Base-by-base conservation (phyloP, 2,329 filamentous ascomycete genomes). In the Parascedosporium putredinis region DNA sequence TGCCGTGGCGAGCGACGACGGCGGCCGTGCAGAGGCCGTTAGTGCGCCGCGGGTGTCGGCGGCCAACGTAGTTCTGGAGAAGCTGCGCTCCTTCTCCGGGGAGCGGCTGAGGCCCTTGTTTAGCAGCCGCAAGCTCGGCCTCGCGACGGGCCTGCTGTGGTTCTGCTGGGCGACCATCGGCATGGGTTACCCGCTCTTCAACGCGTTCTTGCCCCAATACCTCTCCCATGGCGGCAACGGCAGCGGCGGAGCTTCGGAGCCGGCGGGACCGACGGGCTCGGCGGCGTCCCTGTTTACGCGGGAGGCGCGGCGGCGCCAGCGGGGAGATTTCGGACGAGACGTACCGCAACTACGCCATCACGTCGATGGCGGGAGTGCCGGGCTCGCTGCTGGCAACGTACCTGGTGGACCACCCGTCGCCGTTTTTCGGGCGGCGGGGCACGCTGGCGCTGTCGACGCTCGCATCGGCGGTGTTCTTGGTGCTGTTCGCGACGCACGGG, bases 191-290 rank as follows among this genome's bases (percentile, higher is more conserved):
- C 88, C 87, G 1, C 76, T 95, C 2, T 95, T 91, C 75, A 93
- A 93, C 64, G 84, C 86, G 48, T 94, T 94, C 67, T 74, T 95
- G n/a, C 88, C 88, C 0, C 86, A 93, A 57, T 93, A 93, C 60
- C 78, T 94, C 52, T 78, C 81, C 22, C 76, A 80, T 50, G 75
- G 78, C 23, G 66, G 66, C 29, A 70, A 55, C 12, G 7, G 27
- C 12, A 31, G 27, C 27, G n/a, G n/a, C n/a, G n/a, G n/a, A n/a
- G n/a, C n/a, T n/a, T n/a, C n/a, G n/a, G n/a, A n/a, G n/a, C n/a
- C n/a, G n/a, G n/a, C n/a, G n/a, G n/a, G n/a, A n/a, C n/a, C n/a
- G n/a, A n/a, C n/a, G n/a, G n/a, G n/a, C n/a, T n/a, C n/a, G n/a
- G n/a, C n/a, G n/a, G n/a, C n/a, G n/a, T n/a, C n/a, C n/a, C n/a